Percentiles rank a stretch among this genome's conserved stretches.
Evolutionary conservation across 2,329 filamentous ascomycete species (phyloP).

Genomic region (Trichoderma cornu-damae): DNA sequence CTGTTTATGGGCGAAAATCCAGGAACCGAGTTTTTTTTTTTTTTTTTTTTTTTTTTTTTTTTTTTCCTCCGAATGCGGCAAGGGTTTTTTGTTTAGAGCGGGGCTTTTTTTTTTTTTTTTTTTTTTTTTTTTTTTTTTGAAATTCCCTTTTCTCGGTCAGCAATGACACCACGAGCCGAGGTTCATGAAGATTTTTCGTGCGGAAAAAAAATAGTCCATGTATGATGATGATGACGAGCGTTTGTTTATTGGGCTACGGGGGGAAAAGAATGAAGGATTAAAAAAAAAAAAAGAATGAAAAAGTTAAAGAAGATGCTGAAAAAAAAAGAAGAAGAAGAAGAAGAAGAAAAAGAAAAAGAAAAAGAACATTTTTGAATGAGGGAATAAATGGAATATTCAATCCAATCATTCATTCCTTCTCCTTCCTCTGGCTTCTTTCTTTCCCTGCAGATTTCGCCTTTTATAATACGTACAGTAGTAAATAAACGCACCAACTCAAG

Average conservation of each 20-base stretch:
- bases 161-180: conserved; percentile 3
- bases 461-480: no score
- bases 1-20: conserved; percentile 9
- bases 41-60: conserved; percentile 9
- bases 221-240: background rate
- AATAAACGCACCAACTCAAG: no score
- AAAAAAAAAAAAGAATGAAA: background rate
- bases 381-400: no score
- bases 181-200: conserved; percentile 8
- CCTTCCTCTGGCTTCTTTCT: no score
- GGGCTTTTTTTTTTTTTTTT: conserved; percentile 9
- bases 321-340: background rate
- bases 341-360: background rate
- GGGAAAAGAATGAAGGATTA: background rate
- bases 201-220: background rate
- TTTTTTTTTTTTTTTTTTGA: conserved; percentile 9
- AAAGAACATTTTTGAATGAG: background rate
- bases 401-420: no score
- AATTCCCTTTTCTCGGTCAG: conserved; percentile 5
- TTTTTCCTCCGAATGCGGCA: no score
- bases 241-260: no score
- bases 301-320: background rate
- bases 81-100: conserved; percentile 4
- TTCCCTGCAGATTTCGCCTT: no score
- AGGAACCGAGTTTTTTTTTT: conserved; percentile 15